phyloP scores from a whole-genome alignment of 768 basidiomycete genomes.

The Macrolepiota fuliginosa region DNA sequence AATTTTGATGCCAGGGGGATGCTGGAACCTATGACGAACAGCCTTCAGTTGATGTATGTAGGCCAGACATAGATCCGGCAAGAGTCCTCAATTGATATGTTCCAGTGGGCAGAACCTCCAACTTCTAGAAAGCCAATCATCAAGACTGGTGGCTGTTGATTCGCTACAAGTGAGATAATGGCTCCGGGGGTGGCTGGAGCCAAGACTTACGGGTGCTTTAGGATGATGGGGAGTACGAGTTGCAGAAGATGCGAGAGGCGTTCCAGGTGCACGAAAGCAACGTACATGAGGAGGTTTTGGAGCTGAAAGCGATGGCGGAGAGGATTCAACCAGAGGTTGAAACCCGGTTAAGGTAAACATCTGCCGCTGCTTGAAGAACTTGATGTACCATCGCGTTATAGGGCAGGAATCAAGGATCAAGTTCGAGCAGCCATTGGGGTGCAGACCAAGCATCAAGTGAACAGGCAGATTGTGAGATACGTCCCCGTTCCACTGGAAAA shows the following conservation, averaged over 20 bases:
- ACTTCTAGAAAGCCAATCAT: conserved; percentile 4
- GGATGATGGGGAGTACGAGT: conserved; percentile 14
- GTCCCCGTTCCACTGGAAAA: conserved; percentile 45
- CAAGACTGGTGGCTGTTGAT: background rate
- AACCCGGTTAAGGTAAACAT: conserved; percentile 14
- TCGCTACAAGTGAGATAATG: background rate
- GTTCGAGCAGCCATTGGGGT: conserved; percentile 37
- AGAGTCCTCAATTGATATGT: background rate
- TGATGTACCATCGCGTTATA: conserved; percentile 9
- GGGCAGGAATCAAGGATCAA: conserved; percentile 34
- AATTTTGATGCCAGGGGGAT: background rate
- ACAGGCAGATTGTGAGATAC: conserved; percentile 43
- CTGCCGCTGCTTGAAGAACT: background rate
- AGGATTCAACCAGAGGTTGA: conserved; percentile 16
- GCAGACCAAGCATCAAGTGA: conserved; percentile 48
- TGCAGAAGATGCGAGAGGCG: conserved; percentile 18
- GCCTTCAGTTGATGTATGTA: conserved; percentile 1
- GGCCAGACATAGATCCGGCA: background rate
- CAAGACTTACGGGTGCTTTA: conserved; percentile 4
- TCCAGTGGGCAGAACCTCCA: background rate
- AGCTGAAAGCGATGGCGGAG: conserved; percentile 18
- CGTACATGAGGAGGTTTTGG: conserved; percentile 15
- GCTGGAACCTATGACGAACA: conserved; percentile 2
- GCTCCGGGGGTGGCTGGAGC: background rate
- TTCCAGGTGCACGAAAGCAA: conserved; percentile 20